A percentile compares a stretch with the other conserved stretches of the same genome.
Evolutionary conservation across 2,329 filamentous ascomycete genomes (phyloP).

Genomic region (Microsporum ferrugineum): DNA sequence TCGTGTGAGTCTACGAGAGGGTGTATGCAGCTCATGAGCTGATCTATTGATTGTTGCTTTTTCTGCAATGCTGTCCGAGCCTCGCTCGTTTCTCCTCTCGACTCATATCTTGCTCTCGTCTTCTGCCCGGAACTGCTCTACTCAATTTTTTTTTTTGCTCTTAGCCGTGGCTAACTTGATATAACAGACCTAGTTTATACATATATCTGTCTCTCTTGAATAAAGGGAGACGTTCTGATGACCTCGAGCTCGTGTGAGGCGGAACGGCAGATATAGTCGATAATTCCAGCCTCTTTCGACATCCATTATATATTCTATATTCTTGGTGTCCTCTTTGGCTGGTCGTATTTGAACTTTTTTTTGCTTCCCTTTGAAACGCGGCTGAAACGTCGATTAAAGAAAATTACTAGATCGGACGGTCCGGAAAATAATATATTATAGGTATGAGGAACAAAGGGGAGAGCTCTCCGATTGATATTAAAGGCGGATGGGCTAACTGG

Average conservation of each 20-base stretch:
- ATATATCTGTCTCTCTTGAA: not conserved
- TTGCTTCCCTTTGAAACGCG: slow-evolving; percentile 1
- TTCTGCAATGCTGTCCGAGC: not conserved
- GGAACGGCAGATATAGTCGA: slow-evolving; percentile 16
- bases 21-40: slow-evolving; percentile 1
- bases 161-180: not conserved
- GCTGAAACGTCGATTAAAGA: slow-evolving; percentile 2
- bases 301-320: slow-evolving; percentile 11
- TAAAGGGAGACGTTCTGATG: slow-evolving; percentile 14
- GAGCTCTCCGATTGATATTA: not conserved
- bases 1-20: slow-evolving; percentile 1
- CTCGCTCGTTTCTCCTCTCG: not conserved
- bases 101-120: not conserved
- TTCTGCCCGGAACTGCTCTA: not conserved
- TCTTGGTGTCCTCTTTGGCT: slow-evolving; percentile 6
- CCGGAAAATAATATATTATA: slow-evolving; percentile 1
- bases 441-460: not conserved
- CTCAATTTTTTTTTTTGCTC: not conserved
- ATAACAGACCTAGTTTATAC: not conserved
- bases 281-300: slow-evolving; percentile 13
- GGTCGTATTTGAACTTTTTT: slow-evolving; percentile 2
- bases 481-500: not conserved
- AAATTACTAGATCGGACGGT: not conserved
- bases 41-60: slow-evolving; percentile 4
- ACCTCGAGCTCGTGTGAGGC: slow-evolving; percentile 14